Conservation (phyloP, 192 early-diverging fungal genomes). For the Bifiguratus adelaidae region DNA sequence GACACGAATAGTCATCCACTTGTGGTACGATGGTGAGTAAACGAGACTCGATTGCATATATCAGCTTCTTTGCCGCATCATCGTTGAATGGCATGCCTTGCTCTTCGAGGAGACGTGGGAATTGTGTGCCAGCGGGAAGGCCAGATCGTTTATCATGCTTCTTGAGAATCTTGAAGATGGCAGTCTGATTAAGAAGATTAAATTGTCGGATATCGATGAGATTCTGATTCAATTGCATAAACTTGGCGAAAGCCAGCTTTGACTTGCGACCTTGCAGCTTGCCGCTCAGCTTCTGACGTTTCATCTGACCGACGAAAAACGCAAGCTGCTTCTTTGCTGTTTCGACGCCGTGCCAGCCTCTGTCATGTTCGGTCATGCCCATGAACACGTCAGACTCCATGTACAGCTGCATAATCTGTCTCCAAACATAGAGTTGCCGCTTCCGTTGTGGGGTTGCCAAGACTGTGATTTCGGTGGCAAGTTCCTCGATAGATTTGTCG, state of each 20-base stretch:
- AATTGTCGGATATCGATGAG: constrained; percentile 60
- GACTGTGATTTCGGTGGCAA: constrained; percentile 7
- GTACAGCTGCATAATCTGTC: constrained; percentile 60
- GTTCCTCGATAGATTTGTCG: neutral
- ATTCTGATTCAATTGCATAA: constrained; percentile 58
- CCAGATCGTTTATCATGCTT: constrained; percentile 84
- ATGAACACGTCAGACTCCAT: constrained; percentile 60
- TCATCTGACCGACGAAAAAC: constrained; percentile 43
- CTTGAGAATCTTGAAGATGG: constrained; percentile 77
- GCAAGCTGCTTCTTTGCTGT: constrained; percentile 45
- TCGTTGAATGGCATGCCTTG: constrained; percentile 39
- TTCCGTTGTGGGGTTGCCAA: constrained; percentile 53
- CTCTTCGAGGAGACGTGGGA: constrained; percentile 33
- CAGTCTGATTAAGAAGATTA: constrained; percentile 63
- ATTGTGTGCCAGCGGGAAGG: constrained; percentile 39
- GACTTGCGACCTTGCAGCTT: constrained; percentile 6
- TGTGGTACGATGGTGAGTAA: constrained; percentile 68
- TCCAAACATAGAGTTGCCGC: constrained; percentile 66
- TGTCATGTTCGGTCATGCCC: constrained; percentile 46
- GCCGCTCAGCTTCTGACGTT: constrained; percentile 27
- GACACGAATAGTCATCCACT: constrained; percentile 68
- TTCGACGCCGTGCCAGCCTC: constrained; percentile 30
- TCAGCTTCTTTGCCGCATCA: constrained; percentile 44
- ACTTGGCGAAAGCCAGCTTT: constrained; percentile 28
- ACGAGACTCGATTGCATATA: constrained; percentile 47